Base-by-base conservation (phyloP, 2,329 filamentous ascomycete genomes). In the Curvularia eragrostidis region DNA sequence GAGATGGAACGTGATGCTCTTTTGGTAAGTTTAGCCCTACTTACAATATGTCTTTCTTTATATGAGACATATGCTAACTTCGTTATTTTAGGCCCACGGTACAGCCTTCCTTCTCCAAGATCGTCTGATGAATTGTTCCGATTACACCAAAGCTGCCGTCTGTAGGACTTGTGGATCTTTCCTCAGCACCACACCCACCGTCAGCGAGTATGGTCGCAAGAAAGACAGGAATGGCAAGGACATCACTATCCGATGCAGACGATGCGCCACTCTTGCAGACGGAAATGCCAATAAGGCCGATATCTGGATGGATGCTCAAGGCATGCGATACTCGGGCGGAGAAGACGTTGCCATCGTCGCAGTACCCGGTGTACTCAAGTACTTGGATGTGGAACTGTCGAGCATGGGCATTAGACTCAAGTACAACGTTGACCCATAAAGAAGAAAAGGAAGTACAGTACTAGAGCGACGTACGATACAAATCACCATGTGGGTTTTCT, bases 1-100 rank as follows among this genome's bases (percentile, higher is more conserved):
- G 95, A 99, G 79, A 99, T 99, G 95, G 95, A 99, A 81, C 90
- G 95, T 66, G 95, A 99, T 77, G 91, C 94, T 3, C 83, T 99
- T 21, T 86, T 99, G 56, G 39, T 42, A 42, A 42, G 18, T 42
- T 15, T n/a, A 4, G 13, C 21, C 21, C 9, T 23, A 15, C 15
- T 15, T 23, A n/a, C 12, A 42, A 5, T 8, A 3, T 21, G 5
- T 34, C 12, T 34, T 34, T 34, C 1, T 34, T 13, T 34, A 8
- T 18, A 39, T n/a, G 18, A 19, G 36, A 39, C 5, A 24, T 21
- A 42, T 24, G 19, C 21, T 42, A n/a, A 42, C 39, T 42, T 23
- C 10, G 19, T 15, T n/a, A 4, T n/a, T 18, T 21, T 15, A 42
- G 39, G 95, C 95, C 4, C 95, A 99, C 82, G 95, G 95, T 23